Base-by-base conservation (phyloP, 805 yeast genomes). In the Wickerhamomyces queroliae region DNA sequence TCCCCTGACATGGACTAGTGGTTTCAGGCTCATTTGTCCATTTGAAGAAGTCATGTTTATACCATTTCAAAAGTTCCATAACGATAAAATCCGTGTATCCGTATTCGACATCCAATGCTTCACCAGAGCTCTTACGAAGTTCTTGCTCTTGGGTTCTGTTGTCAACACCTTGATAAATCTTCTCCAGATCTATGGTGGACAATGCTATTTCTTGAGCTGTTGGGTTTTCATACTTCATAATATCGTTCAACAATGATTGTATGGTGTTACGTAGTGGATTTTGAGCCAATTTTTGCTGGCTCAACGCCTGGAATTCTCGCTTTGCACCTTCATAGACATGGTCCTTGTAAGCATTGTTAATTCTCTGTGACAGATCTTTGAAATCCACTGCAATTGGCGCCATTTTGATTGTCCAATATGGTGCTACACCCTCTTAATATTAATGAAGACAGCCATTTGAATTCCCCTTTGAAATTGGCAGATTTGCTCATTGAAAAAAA, bases 11-110 rank as follows among this genome's bases (percentile, higher is more conserved):
- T 56, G 95, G 84, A 0, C n/a, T n/a, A n/a, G 37, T 37, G 48
- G 96, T 86, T 10, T 65, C 56, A 0, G 93, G 88, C 27, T 70
- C 70, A 50, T 83, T 83, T 8, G 86, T 80, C 98, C 98, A 91
- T 21, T 62, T 66, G 63, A 91, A 91, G 63, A 86, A 89, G 30
- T 76, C 81, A 29, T 78, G 66, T 49, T 87, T 88, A 64, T 82
- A 91, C 80, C 87, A 83, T 35, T 68, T 60, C 12, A 83, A 60
- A 24, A 80, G 54, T 44, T 75, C 83, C 45, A 64, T 66, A 1
- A 83, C 82, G 3, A 83, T 46, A 22, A 70, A 63, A 53, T 83
- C 91, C 28, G 74, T 70, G 41, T 75, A 69, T 15, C 74, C 70
- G 48, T 65, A 62, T 19, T 43, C 43, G 0, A 44, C 43, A 7